Conservation (phyloP, 768 basidiomycete species). For the Pleurotus sapidus region DNA sequence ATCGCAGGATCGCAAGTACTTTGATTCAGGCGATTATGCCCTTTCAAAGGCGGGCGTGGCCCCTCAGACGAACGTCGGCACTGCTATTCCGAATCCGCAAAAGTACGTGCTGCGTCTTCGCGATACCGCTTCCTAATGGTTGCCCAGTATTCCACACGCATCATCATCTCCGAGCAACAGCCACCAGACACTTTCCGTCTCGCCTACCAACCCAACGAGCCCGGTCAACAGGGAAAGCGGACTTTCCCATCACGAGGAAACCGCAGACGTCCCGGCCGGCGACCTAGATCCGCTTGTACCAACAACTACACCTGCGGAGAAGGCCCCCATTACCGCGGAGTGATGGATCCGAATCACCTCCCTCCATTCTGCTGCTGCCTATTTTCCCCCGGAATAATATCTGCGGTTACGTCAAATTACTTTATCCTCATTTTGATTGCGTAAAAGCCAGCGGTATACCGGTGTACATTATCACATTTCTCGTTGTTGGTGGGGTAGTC, state of each 20-base stretch:
- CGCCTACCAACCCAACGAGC: slow-evolving; percentile 69
- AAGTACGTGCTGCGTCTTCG: slow-evolving; percentile 54
- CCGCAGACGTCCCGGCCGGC: slow-evolving; percentile 20
- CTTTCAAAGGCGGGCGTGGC: slow-evolving; percentile 92
- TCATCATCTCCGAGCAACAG: slow-evolving; percentile 61
- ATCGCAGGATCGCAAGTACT: slow-evolving; percentile 93
- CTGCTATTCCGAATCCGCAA: slow-evolving; percentile 97
- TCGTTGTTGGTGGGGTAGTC: no score
- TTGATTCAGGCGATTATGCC: slow-evolving; percentile 98
- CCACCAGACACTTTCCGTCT: slow-evolving; percentile 62
- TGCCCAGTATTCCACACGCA: slow-evolving; percentile 84
- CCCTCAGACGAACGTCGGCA: slow-evolving; percentile 88
- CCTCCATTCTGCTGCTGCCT: neutral
- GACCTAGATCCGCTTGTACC: slow-evolving; percentile 17
- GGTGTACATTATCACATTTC: neutral
- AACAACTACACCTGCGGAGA: neutral
- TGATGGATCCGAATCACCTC: neutral
- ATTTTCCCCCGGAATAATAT: neutral
- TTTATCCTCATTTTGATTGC: neutral
- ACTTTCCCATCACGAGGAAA: slow-evolving; percentile 38
- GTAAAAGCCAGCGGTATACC: neutral
- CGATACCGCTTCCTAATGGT: slow-evolving; percentile 13
- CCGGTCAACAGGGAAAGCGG: slow-evolving; percentile 64
- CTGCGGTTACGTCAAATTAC: neutral
- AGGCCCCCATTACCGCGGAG: slow-evolving; percentile 8